Evolutionary conservation across 1,284 basidiomycete genomes (phyloP).

Genomic region (Exobasidium rhododendri): DNA sequence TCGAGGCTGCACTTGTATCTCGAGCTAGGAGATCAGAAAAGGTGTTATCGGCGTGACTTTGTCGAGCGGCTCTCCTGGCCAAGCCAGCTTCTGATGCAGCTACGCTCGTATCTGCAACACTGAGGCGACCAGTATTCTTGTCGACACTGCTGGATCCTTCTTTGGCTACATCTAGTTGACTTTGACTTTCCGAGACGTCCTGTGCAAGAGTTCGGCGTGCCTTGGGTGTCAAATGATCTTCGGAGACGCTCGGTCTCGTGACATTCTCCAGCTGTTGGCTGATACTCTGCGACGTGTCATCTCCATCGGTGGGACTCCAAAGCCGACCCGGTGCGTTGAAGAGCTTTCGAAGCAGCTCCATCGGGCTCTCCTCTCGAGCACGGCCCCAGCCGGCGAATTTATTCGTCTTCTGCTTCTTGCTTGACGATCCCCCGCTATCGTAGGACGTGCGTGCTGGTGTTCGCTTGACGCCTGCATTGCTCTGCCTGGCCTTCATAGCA

Average conservation of each 20-base stretch:
- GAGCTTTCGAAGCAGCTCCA: background rate
- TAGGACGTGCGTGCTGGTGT: too few relatives aligned
- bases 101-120: slow-evolving; percentile 2
- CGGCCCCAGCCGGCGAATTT: background rate
- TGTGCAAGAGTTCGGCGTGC: background rate
- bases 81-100: background rate
- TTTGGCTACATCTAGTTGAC: background rate
- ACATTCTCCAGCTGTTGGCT: background rate
- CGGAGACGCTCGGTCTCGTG: background rate
- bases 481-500: background rate
- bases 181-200: background rate
- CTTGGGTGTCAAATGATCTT: background rate
- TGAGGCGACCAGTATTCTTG: background rate
- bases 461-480: background rate
- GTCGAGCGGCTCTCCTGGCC: background rate
- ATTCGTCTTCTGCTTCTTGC: background rate
- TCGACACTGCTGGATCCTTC: background rate
- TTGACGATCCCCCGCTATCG: background rate
- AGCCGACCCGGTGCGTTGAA: background rate
- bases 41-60: background rate
- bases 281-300: background rate
- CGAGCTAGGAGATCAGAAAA: background rate
- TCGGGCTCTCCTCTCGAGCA: background rate
- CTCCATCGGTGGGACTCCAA: background rate
- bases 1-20: background rate